Base-by-base conservation (phyloP, 441 rosid species). In the Metrosideros polymorpha region DNA sequence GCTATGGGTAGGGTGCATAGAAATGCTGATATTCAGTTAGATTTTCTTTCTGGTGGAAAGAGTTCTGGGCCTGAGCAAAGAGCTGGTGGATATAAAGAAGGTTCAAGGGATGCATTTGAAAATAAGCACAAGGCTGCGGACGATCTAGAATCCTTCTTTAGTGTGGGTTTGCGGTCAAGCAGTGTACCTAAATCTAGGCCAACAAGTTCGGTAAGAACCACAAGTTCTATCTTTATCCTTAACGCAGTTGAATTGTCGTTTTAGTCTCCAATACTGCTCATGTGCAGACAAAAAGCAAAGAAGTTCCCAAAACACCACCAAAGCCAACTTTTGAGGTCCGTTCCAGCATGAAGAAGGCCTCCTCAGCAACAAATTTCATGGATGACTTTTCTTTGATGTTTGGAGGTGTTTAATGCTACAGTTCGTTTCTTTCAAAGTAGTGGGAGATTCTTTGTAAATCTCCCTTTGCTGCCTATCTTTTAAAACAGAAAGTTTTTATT, bases 141-240 rank as follows among this genome's bases (percentile, higher is more conserved):
- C 90, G 96, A 95, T 90, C 89, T 95, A 24, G 98, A 95, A 85
- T 93, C 94, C 88, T 90, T 92, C 93, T 93, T 91, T 85, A 89
- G 91, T 75, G 47, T 79, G 83, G 91, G 91, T 87, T 84, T 86
- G 89, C 92, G 95, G 51, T 96, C 99, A 86, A 94, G 89, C 89
- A 97, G 98, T 90, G 97, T 88, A 52, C 98, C 99, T 50, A 94
- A 91, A 89, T 91, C 93, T 54, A 94, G 97, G 89, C 85, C 92
- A 52, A 30, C 91, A 50, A 86, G 91, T 87, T 89, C 35, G 88
- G 98, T 97, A 90, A 91, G 93, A 87, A 89, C 43, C 29, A 76
- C 79, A 52, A 90, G 55, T 76, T 66, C 45, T 82, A 85, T 55
- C 29, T 35, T 56, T 30, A 75, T 84, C 50, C 35, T 83, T 42